These are phyloP conservation scores for Colletotrichum higginsianum DNA, from an alignment of 2,329 filamentous ascomycete genomes.

Conservation along the genomic window DNA sequence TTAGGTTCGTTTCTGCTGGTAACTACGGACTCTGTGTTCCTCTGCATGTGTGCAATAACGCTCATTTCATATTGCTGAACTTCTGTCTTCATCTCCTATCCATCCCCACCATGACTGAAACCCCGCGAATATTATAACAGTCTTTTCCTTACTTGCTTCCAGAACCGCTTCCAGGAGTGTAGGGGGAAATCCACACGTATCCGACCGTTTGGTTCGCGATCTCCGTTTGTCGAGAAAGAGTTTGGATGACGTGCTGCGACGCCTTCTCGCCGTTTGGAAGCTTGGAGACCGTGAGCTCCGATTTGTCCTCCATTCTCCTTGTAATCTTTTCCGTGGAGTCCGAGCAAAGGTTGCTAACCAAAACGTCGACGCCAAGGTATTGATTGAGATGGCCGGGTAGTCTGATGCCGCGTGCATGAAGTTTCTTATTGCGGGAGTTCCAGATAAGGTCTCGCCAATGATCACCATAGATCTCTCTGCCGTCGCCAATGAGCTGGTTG, in stretches of 20 bases:
- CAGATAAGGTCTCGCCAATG: slow-evolving; percentile 8
- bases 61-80: too few relatives aligned
- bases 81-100: too few relatives aligned
- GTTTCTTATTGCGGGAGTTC: slow-evolving; percentile 5
- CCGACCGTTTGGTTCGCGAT: slow-evolving; percentile 9
- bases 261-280: slow-evolving; percentile 6
- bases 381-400: slow-evolving; percentile 4
- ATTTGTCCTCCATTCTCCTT: slow-evolving; percentile 3
- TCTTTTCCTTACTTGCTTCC: too few relatives aligned
- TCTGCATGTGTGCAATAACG: neutral
- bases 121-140: too few relatives aligned
- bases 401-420: slow-evolving; percentile 2
- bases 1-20: neutral
- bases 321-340: slow-evolving; percentile 5
- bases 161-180: neutral
- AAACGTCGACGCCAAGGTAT: neutral
- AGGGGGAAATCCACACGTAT: slow-evolving; percentile 1
- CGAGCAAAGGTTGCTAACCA: slow-evolving; percentile 8
- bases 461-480: slow-evolving; percentile 1
- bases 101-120: too few relatives aligned
- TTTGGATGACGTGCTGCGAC: slow-evolving; percentile 4
- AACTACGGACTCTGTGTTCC: too few relatives aligned
- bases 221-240: slow-evolving; percentile 9
- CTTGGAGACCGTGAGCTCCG: slow-evolving; percentile 1
- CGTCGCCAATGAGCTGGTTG: slow-evolving; percentile 2